Conservation (phyloP, 352 stramenopile species). For the Globisporangium emineosum region DNA sequence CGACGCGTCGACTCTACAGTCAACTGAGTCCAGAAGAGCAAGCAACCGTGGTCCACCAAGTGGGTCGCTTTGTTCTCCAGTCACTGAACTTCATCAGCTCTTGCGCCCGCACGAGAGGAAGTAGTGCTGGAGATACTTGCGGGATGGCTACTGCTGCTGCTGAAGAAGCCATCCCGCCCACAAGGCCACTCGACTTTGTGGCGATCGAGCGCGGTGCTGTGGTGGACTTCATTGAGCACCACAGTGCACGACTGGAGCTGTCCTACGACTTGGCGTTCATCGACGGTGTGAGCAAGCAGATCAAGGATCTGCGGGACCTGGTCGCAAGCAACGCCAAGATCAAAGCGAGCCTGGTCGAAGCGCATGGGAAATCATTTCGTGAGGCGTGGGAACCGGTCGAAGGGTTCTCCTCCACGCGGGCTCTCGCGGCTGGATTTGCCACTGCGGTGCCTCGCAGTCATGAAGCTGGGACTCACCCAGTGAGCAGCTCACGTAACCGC, state of each 20-base stretch:
- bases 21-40: constrained; percentile 15
- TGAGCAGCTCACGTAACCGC: background rate
- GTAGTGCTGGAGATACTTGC: background rate
- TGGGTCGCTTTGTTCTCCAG: constrained; percentile 18
- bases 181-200: constrained; percentile 23
- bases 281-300: constrained; percentile 24
- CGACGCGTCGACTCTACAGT: constrained; percentile 22
- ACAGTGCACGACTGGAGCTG: constrained; percentile 24
- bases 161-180: constrained; percentile 1
- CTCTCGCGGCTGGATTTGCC: constrained; percentile 21
- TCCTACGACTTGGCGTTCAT: constrained; percentile 23
- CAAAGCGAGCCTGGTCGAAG: constrained; percentile 1
- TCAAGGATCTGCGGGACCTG: constrained; percentile 20
- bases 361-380: constrained; percentile 13
- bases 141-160: background rate
- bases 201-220: constrained; percentile 12
- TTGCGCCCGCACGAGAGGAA: background rate
- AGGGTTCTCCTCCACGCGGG: constrained; percentile 12
- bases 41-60: constrained; percentile 11
- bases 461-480: background rate
- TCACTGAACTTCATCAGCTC: background rate
- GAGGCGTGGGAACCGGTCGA: constrained; percentile 16
- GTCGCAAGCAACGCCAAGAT: background rate
- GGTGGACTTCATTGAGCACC: constrained; percentile 27
- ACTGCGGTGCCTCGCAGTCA: constrained; percentile 7